Conservation (phyloP, 202 grass and related monocot species). For the Zoysia matrella region DNA sequence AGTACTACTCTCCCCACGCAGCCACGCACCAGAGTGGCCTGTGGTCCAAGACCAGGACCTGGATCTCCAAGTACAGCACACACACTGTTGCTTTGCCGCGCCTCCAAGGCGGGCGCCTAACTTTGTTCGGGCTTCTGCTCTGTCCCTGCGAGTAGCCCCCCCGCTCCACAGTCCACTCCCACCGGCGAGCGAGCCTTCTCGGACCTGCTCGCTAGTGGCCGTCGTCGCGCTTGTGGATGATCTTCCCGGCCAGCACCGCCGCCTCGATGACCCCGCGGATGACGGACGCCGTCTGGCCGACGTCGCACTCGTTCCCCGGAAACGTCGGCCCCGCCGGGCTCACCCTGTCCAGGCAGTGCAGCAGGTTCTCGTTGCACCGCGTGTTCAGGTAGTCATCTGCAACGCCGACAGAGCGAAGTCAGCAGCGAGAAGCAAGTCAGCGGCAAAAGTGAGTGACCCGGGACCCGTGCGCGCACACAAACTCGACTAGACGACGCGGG, state of each 20-base stretch:
- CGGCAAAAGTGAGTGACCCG: not conserved
- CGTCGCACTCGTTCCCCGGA: slow-evolving; percentile 73
- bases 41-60: too few species aligned
- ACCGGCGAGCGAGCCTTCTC: too few species aligned
- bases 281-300: slow-evolving; percentile 60
- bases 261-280: slow-evolving; percentile 79
- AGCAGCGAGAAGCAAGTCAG: too few species aligned
- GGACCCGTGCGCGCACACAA: not conserved
- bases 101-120: too few species aligned
- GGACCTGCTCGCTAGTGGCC: slow-evolving; percentile 38
- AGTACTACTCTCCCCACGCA: too few species aligned
- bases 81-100: too few species aligned
- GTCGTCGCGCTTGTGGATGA: slow-evolving; percentile 67
- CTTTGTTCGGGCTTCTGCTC: too few species aligned
- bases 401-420: too few species aligned
- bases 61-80: too few species aligned
- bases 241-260: slow-evolving; percentile 83
- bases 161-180: too few species aligned
- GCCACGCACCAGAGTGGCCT: too few species aligned
- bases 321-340: slow-evolving; percentile 68
- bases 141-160: too few species aligned
- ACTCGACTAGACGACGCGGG: not conserved
- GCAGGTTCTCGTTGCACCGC: slow-evolving; percentile 86
- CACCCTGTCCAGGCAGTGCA: slow-evolving; percentile 72
- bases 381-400: slow-evolving; percentile 98